Evolutionary conservation across 1,139 yeast genomes (phyloP).

Genomic region (Nakaseomyces sp.): DNA sequence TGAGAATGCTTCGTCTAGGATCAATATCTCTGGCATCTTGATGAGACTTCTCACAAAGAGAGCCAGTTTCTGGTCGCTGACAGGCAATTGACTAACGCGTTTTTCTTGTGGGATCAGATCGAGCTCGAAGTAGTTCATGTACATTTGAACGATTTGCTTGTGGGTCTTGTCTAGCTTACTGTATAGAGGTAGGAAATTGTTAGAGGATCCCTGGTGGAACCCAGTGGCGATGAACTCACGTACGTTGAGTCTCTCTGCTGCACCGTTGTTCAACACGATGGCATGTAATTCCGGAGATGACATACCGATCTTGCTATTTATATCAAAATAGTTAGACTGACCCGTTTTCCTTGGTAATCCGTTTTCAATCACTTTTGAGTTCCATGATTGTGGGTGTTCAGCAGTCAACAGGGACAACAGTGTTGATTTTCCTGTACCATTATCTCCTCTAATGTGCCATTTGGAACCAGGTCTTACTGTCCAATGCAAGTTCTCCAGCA

Average conservation of each 20-base stretch:
- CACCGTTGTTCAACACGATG: slow-evolving; percentile 48
- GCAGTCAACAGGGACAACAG: slow-evolving; percentile 75
- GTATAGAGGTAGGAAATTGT: slow-evolving; percentile 37
- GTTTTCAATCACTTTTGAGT: slow-evolving; percentile 52
- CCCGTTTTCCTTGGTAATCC: slow-evolving; percentile 71
- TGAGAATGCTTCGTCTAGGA: slow-evolving; percentile 88
- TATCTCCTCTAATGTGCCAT: slow-evolving; percentile 85
- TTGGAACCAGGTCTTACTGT: slow-evolving; percentile 58
- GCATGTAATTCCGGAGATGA: slow-evolving; percentile 90
- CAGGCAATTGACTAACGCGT: slow-evolving; percentile 45
- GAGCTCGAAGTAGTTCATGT: slow-evolving; percentile 33
- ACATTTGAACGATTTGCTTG: slow-evolving; percentile 30
- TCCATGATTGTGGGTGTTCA: slow-evolving; percentile 97
- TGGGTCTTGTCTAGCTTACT: slow-evolving; percentile 33
- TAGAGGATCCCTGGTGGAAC: slow-evolving; percentile 52
- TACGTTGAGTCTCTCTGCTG: slow-evolving; percentile 37
- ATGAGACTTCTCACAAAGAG: slow-evolving; percentile 68
- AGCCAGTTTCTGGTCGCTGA: slow-evolving; percentile 72
- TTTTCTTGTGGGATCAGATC: slow-evolving; percentile 27
- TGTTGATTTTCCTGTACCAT: slow-evolving; percentile 92
- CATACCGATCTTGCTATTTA: slow-evolving; percentile 73
- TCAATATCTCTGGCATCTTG: slow-evolving; percentile 66
- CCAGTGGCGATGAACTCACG: slow-evolving; percentile 66
- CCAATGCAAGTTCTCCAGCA: slow-evolving; percentile 59
- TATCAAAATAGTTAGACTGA: slow-evolving; percentile 63